Evolutionary conservation across 73 alveolate genomes (phyloP).

Genomic region (Paramecium tetraurelia): DNA sequence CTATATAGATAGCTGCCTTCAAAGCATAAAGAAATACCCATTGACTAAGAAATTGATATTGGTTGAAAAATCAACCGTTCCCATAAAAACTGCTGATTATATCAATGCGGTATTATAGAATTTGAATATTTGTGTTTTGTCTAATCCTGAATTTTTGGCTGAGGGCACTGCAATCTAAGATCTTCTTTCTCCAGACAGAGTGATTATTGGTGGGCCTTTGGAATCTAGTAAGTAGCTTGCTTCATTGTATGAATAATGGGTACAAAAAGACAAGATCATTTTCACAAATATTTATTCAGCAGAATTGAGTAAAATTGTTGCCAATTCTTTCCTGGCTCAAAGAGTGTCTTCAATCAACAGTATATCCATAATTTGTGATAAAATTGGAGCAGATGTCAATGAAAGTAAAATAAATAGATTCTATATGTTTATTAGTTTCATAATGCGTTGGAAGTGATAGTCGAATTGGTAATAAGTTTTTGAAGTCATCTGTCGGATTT

Average conservation of each 20-base stretch:
- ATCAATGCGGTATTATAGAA: conserved; percentile 54
- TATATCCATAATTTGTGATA: conserved; percentile 94
- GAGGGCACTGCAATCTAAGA: conserved; percentile 97
- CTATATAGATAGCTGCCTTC: conserved; percentile 67
- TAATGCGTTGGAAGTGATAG: conserved; percentile 79
- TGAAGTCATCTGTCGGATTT: conserved; percentile 92
- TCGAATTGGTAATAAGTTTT: conserved; percentile 91
- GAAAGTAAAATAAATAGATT: conserved; percentile 35
- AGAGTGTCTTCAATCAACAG: conserved; percentile 93
- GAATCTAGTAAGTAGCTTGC: neutral
- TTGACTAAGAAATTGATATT: conserved; percentile 63
- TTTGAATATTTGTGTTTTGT: conserved; percentile 71
- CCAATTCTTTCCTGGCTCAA: conserved; percentile 90
- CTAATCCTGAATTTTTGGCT: conserved; percentile 97
- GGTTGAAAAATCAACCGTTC: conserved; percentile 95
- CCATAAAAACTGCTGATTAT: conserved; percentile 89
- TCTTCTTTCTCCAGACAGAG: conserved; percentile 90
- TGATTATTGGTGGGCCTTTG: conserved; percentile 84
- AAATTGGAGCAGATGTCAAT: conserved; percentile 87
- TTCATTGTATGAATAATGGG: conserved; percentile 51
- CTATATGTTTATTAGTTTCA: conserved; percentile 41
- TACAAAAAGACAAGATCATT: conserved; percentile 48
- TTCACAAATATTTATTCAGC: conserved; percentile 65
- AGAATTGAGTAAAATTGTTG: conserved; percentile 85
- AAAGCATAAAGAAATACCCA: conserved; percentile 45